Percentiles rank a stretch among this genome's conserved stretches.
phyloP scores from a whole-genome alignment of 2,329 filamentous ascomycete genomes.

The Sporothrix phasma region DNA sequence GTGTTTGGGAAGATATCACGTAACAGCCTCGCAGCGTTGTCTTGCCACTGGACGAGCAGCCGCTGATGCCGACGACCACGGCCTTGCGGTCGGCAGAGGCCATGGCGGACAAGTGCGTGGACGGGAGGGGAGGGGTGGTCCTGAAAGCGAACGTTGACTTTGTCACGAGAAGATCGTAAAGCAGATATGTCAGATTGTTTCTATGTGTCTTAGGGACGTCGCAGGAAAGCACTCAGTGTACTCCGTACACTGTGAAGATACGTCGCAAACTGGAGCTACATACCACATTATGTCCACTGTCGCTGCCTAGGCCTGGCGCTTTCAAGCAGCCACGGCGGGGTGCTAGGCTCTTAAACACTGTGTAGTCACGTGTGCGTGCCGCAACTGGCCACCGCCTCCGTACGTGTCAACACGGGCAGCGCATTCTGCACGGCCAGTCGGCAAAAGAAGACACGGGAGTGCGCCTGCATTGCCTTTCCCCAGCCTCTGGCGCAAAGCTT shows the following conservation, averaged over 20 bases:
- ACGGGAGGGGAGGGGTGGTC: too few relatives aligned
- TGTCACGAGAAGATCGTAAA: neutral
- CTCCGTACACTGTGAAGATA: too few relatives aligned
- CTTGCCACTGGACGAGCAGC: constrained; percentile 88
- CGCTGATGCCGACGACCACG: constrained; percentile 71
- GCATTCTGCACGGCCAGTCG: neutral
- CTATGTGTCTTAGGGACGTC: neutral
- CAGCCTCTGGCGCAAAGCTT: neutral
- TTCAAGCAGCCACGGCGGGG: neutral
- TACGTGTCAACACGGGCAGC: neutral
- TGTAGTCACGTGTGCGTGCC: constrained; percentile 6
- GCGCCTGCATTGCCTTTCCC: neutral
- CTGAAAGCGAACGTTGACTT: neutral
- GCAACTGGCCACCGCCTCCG: neutral
- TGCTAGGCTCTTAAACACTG: neutral
- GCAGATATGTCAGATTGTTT: constrained; percentile 4
- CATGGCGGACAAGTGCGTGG: constrained; percentile 5
- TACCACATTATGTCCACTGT: neutral
- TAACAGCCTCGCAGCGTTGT: constrained; percentile 79
- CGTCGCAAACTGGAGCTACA: too few relatives aligned
- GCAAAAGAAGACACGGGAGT: neutral
- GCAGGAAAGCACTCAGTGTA: too few relatives aligned
- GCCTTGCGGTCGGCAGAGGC: constrained; percentile 31
- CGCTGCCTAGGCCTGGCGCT: neutral
- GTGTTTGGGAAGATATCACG: constrained; percentile 67